Evolutionary conservation across 2,329 filamentous ascomycete genomes (phyloP), one percentile per base, ranked within the genome.

Genomic region (Alternaria ventricosa): DNA sequence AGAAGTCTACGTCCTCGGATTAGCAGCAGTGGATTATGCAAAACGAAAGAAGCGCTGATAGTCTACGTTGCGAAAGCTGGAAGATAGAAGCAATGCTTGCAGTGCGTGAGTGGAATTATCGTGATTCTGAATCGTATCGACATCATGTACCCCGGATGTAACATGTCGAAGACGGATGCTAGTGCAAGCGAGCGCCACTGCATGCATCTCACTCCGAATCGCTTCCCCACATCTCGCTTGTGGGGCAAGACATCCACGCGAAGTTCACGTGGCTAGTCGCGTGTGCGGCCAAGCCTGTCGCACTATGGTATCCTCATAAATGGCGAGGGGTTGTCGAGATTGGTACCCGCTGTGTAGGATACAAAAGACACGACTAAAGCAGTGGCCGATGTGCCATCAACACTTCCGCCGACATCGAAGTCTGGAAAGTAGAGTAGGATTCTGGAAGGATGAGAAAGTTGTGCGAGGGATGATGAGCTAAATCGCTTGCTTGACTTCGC

Each of bases 171-270:
- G 13, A 3, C 10, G 41, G 36, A 55, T 43, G 51, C 4, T 18
- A 36, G 3, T 12, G 3, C 49, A 51, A 33, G 49, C 49, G 49
- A 51, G 49, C 49, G 49, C 51, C 20, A 55, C 6, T n/a, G 15
- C 1, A 44, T 58, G 25, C 33, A 41, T 51, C 50, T 64, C 49
- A 25, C 58, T 64, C 58, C 62, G 58, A 47, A 64, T 62, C 62
- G 33, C 25, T 43, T 56, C 62, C 50, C 62, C 62, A 61, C 62
- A 64, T 62, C 44, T 46, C n/a, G 20, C 47, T 43, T 60, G 61
- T 63, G 62, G 62, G 54, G 54, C 55, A 33, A 36, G 41, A 54
- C 30, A 43, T 33, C 25, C 51, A 53, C 55, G 62, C 51, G 45
- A 7, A 28, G 15, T n/a, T 56, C 22, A 46, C 51, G 44, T 61